Evolutionary conservation across 2,329 filamentous ascomycete genomes (phyloP).

Genomic region (Pseudogymnoascus sp.): DNA sequence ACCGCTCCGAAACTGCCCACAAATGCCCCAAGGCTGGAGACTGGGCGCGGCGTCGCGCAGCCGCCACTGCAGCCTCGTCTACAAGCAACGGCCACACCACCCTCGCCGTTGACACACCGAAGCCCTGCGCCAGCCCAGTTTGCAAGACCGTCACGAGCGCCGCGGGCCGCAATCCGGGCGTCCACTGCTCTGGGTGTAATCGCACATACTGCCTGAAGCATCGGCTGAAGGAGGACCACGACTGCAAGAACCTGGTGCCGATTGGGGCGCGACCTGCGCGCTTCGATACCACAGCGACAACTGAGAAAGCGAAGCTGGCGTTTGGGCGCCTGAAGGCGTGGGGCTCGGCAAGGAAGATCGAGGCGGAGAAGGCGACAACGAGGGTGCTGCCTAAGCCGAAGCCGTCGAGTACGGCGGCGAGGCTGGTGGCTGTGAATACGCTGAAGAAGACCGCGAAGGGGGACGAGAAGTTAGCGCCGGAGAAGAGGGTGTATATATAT

Average conservation of each 20-base stretch:
- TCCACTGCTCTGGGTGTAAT: conserved; percentile 67
- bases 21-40: conserved; percentile 55
- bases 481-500: conserved; percentile 85
- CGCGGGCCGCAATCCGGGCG: conserved; percentile 45
- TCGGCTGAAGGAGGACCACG: conserved; percentile 71
- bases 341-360: conserved; percentile 67
- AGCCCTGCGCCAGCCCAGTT: conserved; percentile 58
- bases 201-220: conserved; percentile 73
- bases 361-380: conserved; percentile 40
- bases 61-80: conserved; percentile 48
- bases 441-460: conserved; percentile 88
- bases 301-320: conserved; percentile 65
- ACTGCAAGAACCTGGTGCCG: conserved; percentile 70
- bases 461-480: conserved; percentile 69
- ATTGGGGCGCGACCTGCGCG: conserved; percentile 45
- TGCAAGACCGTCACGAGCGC: conserved; percentile 67
- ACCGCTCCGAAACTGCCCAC: conserved; percentile 80
- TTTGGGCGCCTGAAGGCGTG: conserved; percentile 73
- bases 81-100: conserved; percentile 43
- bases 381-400: conserved; percentile 57
- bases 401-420: conserved; percentile 56
- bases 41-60: conserved; percentile 54
- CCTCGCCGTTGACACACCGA: conserved; percentile 51
- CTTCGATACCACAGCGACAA: conserved; percentile 40
- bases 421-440: conserved; percentile 63